Conservation (phyloP, 768 basidiomycete genomes). For the Cystobasidium ongulense region DNA sequence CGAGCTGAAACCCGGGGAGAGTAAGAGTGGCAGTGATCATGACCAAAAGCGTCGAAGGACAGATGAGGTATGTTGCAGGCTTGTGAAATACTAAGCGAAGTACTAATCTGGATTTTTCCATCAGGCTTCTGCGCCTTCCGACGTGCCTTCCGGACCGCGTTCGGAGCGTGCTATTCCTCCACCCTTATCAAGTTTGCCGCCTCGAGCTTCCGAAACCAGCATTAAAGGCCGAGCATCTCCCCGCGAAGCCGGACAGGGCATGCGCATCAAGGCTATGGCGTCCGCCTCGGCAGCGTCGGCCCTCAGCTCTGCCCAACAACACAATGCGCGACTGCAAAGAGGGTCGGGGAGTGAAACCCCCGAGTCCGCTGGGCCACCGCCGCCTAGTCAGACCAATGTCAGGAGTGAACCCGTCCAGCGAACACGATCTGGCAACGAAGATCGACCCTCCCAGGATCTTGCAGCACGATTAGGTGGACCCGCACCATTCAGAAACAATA, state of each 20-base stretch:
- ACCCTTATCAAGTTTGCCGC: neutral
- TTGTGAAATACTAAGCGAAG: too few relatives aligned
- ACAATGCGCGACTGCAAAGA: conserved; percentile 8
- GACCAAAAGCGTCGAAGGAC: conserved; percentile 15
- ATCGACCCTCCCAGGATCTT: neutral
- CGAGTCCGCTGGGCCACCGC: neutral
- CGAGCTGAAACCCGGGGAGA: neutral
- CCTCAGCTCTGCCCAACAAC: conserved; percentile 25
- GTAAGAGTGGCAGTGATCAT: neutral
- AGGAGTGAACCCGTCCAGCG: neutral
- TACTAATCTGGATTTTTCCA: neutral
- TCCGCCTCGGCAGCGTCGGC: conserved; percentile 14
- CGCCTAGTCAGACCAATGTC: neutral
- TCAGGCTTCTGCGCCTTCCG: neutral
- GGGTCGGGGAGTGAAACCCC: neutral
- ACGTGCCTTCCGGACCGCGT: conserved; percentile 19
- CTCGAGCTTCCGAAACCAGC: neutral
- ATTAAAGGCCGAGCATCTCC: conserved; percentile 25
- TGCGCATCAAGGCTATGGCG: conserved; percentile 20
- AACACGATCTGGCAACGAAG: neutral
- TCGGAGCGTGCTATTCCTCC: conserved; percentile 13
- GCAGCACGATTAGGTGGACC: conserved; percentile 2
- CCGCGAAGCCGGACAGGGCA: conserved; percentile 2
- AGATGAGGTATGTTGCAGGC: conserved; percentile 26
- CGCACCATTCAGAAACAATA: neutral